Percentiles rank a stretch among this genome's conserved stretches.
Evolutionary conservation across 2,329 filamentous ascomycete species (phyloP).

Genomic region (Colletotrichum higginsianum): DNA sequence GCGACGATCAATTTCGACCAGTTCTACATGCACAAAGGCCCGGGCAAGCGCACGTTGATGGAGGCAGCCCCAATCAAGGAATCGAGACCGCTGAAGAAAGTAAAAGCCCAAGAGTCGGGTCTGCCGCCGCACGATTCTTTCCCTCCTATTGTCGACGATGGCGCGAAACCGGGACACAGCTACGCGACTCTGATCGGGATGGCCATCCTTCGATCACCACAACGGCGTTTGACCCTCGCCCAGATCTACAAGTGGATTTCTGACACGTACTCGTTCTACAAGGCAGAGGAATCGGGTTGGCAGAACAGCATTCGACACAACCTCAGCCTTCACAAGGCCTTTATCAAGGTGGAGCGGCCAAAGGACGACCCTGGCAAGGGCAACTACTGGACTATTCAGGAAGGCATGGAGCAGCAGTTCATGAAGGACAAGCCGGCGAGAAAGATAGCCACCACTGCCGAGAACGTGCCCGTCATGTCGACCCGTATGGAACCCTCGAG

Average conservation of each 20-base stretch:
- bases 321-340: constrained; percentile 95
- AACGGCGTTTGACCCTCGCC: constrained; percentile 86
- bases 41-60: constrained; percentile 74
- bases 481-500: constrained; percentile 67
- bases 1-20: constrained; percentile 65
- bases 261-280: constrained; percentile 93
- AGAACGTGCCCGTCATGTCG: constrained; percentile 72
- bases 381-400: constrained; percentile 95
- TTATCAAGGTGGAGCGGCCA: constrained; percentile 93
- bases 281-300: constrained; percentile 88
- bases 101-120: constrained; percentile 69
- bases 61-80: constrained; percentile 83
- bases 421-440: constrained; percentile 86
- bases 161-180: constrained; percentile 89
- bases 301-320: constrained; percentile 99
- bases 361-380: constrained; percentile 99
- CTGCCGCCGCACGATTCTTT: constrained; percentile 85
- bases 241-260: constrained; percentile 99
- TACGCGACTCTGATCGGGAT: constrained; percentile 97
- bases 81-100: constrained; percentile 76
- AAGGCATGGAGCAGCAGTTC: constrained; percentile 91
- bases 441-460: constrained; percentile 69
- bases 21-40: constrained; percentile 65
- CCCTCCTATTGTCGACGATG: constrained; percentile 86
- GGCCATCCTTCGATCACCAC: constrained; percentile 91